Evolutionary conservation across 495 filamentous ascomycete genomes (phyloP).

Genomic region (Aspergillus saccharolyticus): DNA sequence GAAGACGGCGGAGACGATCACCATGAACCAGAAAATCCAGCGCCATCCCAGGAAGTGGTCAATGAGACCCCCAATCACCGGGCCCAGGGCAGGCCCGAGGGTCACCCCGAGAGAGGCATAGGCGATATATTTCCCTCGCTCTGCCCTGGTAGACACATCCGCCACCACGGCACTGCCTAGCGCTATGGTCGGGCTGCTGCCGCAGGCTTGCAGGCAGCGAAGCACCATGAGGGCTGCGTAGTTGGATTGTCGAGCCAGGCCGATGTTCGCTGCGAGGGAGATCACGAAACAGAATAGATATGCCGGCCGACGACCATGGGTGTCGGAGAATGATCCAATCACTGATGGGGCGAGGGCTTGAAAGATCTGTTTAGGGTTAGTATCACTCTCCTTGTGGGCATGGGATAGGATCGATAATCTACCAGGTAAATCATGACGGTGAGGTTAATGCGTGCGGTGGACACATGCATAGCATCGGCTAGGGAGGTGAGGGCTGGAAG

Average conservation of each 20-base stretch:
- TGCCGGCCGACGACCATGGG: slow-evolving; percentile 40
- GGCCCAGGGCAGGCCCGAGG: slow-evolving; percentile 51
- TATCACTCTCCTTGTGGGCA: background rate
- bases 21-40: slow-evolving; percentile 70
- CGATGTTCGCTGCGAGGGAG: slow-evolving; percentile 45
- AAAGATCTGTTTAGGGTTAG: slow-evolving; percentile 32
- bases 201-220: slow-evolving; percentile 45
- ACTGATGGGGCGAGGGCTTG: slow-evolving; percentile 48
- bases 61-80: slow-evolving; percentile 61
- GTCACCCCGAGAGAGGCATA: slow-evolving; percentile 27
- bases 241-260: slow-evolving; percentile 38
- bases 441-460: slow-evolving; percentile 38
- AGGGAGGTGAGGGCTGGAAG: slow-evolving; percentile 37
- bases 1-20: slow-evolving; percentile 49
- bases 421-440: slow-evolving; percentile 44
- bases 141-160: slow-evolving; percentile 38
- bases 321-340: slow-evolving; percentile 44
- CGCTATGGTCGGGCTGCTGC: slow-evolving; percentile 41
- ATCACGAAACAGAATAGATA: slow-evolving; percentile 40
- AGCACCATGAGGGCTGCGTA: slow-evolving; percentile 46
- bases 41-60: slow-evolving; percentile 63
- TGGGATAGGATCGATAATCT: slow-evolving; percentile 3
- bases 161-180: slow-evolving; percentile 37
- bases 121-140: slow-evolving; percentile 44
- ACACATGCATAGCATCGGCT: slow-evolving; percentile 32